Evolutionary conservation across 352 stramenopile species (phyloP).

Genomic region (Globisporangium paddicum): DNA sequence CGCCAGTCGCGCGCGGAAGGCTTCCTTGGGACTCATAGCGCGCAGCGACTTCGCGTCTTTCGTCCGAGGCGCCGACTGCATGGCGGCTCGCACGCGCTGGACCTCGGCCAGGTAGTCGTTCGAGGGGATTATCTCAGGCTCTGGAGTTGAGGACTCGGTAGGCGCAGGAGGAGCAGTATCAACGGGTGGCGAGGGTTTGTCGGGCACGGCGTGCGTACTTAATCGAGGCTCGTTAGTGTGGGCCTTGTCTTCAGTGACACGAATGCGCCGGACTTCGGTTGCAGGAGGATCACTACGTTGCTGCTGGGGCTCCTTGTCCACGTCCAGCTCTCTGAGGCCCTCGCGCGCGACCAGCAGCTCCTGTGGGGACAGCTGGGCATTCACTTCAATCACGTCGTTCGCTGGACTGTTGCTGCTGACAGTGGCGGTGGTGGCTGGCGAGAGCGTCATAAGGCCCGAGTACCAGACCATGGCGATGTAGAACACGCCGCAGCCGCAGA

Average conservation of each 20-base stretch:
- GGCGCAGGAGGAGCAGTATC: background rate
- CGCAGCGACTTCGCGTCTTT: background rate
- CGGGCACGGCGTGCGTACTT: background rate
- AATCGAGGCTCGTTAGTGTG: background rate
- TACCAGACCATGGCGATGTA: slow-evolving; percentile 22
- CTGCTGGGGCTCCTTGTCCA: background rate
- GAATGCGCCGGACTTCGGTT: background rate
- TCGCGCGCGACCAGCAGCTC: slow-evolving; percentile 1
- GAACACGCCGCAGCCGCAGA: slow-evolving; percentile 21
- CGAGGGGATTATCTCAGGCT: background rate
- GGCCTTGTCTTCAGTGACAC: background rate
- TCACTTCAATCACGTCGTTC: background rate
- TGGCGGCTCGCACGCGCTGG: background rate
- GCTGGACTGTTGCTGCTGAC: no score
- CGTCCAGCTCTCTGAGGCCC: background rate
- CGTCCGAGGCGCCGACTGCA: background rate
- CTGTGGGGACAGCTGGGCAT: slow-evolving; percentile 2
- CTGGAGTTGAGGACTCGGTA: background rate
- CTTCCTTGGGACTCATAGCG: slow-evolving; percentile 4
- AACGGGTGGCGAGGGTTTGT: background rate
- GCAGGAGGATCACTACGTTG: background rate
- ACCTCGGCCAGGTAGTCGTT: slow-evolving; percentile 2
- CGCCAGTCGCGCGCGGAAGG: slow-evolving; percentile 10
- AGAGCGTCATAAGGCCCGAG: slow-evolving; percentile 13
- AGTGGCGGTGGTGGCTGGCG: background rate